phyloP scores from a whole-genome alignment of 306 rosid genomes.

The Castanospermum australe region DNA sequence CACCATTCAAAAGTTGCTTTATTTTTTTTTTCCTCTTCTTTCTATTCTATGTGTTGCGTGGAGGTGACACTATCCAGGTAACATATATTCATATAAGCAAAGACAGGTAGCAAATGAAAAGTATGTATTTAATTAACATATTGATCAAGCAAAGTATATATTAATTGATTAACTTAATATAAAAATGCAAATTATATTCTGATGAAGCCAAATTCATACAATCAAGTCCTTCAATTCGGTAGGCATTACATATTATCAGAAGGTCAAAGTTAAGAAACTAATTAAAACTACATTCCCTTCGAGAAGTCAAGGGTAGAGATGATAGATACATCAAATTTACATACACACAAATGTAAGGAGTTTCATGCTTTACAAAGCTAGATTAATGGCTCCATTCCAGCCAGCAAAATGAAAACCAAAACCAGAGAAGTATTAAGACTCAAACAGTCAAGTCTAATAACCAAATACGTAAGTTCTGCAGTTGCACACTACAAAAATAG shows the following conservation, averaged over 20 bases:
- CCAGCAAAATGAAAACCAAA: background rate
- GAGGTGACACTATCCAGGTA: constrained; percentile 5
- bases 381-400: background rate
- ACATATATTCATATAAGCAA: background rate
- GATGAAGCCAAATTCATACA: background rate
- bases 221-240: background rate
- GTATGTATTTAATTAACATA: background rate
- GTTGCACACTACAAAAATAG: constrained; percentile 20
- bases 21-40: background rate
- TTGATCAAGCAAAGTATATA: background rate
- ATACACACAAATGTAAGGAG: background rate
- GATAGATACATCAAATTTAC: background rate
- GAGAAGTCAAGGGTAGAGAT: background rate
- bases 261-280: background rate
- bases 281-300: background rate
- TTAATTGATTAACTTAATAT: background rate
- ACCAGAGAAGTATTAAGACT: background rate
- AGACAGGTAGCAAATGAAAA: background rate
- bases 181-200: background rate
- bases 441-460: background rate
- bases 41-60: background rate
- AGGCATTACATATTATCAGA: background rate
- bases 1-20: constrained; percentile 38
- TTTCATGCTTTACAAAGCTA: constrained; percentile 5
- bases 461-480: background rate